These are phyloP conservation scores for Rhizopogon salebrosus DNA, from an alignment of 768 basidiomycete species.

Conservation along the genomic window DNA sequence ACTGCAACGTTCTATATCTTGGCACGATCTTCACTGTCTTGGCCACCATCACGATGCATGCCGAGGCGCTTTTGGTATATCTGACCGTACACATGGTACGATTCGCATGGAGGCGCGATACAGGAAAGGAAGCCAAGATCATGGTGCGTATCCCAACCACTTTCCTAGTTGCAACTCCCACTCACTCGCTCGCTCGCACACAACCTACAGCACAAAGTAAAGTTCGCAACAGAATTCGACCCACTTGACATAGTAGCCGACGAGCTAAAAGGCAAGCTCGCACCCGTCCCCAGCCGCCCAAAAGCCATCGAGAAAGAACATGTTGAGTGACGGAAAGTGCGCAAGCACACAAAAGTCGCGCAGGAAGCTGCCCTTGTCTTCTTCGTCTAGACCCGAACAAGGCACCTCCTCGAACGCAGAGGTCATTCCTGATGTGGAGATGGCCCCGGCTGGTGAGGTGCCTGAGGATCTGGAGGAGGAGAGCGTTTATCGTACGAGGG, in stretches of 20 bases:
- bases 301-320: slow-evolving; percentile 84
- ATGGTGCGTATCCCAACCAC: slow-evolving; percentile 76
- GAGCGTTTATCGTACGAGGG: slow-evolving; percentile 53
- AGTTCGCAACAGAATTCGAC: slow-evolving; percentile 87
- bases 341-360: slow-evolving; percentile 61
- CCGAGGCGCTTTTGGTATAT: slow-evolving; percentile 35
- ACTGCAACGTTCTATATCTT: too few relatives aligned
- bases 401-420: too few relatives aligned
- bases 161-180: too few relatives aligned
- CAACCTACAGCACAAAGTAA: slow-evolving; percentile 75
- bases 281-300: slow-evolving; percentile 65
- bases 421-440: slow-evolving; percentile 48
- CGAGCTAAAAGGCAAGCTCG: slow-evolving; percentile 67
- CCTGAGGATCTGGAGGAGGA: slow-evolving; percentile 54
- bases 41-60: too few relatives aligned
- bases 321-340: slow-evolving; percentile 73
- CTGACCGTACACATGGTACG: slow-evolving; percentile 93
- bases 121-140: slow-evolving; percentile 91
- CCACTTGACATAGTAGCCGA: slow-evolving; percentile 77
- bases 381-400: slow-evolving; percentile 14
- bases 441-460: slow-evolving; percentile 17
- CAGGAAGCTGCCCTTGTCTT: slow-evolving; percentile 17
- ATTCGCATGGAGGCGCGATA: slow-evolving; percentile 91
- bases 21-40: too few relatives aligned
- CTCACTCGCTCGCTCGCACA: too few relatives aligned